Percentiles rank a stretch among this genome's conserved stretches.
Evolutionary conservation across 768 basidiomycete genomes (phyloP).

Genomic region (Phlebiopsis flavidoalba): DNA sequence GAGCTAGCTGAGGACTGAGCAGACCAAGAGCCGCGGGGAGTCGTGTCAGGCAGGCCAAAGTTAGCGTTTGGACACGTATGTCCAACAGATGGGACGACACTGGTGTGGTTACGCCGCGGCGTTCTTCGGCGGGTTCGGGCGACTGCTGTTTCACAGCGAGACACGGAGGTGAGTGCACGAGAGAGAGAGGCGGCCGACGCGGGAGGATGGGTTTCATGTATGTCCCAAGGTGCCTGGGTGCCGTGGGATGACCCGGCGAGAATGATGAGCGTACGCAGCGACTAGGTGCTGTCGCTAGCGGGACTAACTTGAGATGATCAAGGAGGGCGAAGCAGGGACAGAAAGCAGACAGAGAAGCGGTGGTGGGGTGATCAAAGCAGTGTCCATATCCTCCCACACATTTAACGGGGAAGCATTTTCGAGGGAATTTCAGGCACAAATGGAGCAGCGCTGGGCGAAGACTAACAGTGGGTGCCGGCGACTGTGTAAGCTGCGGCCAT

Average conservation of each 20-base stretch:
- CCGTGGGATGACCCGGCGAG: not conserved
- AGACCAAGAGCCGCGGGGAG: not conserved
- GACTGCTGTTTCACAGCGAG: not conserved
- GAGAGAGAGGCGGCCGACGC: not conserved
- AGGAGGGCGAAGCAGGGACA: not conserved
- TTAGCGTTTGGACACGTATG: not conserved
- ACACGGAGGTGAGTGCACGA: not conserved
- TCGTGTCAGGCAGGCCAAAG: not conserved
- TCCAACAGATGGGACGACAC: not conserved
- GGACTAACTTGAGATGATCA: not conserved
- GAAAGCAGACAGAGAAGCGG: too few species aligned
- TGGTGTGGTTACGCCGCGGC: not conserved
- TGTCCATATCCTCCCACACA: not conserved
- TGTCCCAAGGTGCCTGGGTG: not conserved
- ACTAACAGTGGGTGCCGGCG: too few species aligned
- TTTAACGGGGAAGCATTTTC: not conserved
- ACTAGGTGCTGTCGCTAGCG: not conserved
- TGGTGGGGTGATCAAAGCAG: not conserved
- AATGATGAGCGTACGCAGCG: not conserved
- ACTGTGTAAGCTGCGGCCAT: not conserved
- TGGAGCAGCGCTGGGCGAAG: not conserved
- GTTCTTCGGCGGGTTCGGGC: not conserved
- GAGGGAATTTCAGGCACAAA: conserved; percentile 1
- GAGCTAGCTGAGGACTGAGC: not conserved
- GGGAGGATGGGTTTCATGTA: not conserved